These are phyloP conservation scores for Phyllosticta citrichinensis DNA, from an alignment of 2,329 filamentous ascomycete genomes.

Conservation along the genomic window DNA sequence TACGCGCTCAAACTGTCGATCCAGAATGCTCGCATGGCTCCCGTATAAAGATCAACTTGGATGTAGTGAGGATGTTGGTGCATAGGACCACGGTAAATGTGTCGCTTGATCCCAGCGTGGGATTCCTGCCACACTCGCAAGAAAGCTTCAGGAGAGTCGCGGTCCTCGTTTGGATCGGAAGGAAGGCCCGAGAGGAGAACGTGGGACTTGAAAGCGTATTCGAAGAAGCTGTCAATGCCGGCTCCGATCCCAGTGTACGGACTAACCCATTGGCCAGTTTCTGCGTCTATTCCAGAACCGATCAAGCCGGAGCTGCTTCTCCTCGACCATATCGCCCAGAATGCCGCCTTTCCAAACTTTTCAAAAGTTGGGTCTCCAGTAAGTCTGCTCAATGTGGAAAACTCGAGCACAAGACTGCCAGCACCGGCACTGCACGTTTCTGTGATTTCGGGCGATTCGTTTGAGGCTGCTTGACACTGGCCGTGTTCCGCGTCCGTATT, in stretches of 20 bases:
- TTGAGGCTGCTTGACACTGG: constrained; percentile 35
- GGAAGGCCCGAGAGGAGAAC: constrained; percentile 71
- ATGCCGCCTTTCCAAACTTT: constrained; percentile 77
- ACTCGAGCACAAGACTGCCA: constrained; percentile 90
- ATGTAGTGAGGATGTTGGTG: constrained; percentile 87
- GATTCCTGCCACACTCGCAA: constrained; percentile 75
- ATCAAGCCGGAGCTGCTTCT: constrained; percentile 79
- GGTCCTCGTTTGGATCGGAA: constrained; percentile 43
- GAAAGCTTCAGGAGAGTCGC: constrained; percentile 65
- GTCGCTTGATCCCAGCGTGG: constrained; percentile 76
- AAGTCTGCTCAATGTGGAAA: constrained; percentile 78
- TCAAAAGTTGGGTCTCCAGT: constrained; percentile 86
- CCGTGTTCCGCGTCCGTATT: constrained; percentile 47
- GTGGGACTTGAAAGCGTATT: constrained; percentile 92
- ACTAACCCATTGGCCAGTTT: constrained; percentile 80
- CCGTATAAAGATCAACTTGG: constrained; percentile 79
- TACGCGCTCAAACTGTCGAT: constrained; percentile 94
- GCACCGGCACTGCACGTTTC: constrained; percentile 96
- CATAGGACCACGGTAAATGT: constrained; percentile 68
- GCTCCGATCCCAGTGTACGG: constrained; percentile 90
- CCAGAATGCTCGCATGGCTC: constrained; percentile 83
- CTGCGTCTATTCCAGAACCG: constrained; percentile 84
- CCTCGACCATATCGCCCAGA: constrained; percentile 92
- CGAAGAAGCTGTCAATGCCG: constrained; percentile 96
- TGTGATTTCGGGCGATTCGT: constrained; percentile 59